Evolutionary conservation across 2,329 filamentous ascomycete genomes (phyloP).

Genomic region (Aureobasidium subglaciale): DNA sequence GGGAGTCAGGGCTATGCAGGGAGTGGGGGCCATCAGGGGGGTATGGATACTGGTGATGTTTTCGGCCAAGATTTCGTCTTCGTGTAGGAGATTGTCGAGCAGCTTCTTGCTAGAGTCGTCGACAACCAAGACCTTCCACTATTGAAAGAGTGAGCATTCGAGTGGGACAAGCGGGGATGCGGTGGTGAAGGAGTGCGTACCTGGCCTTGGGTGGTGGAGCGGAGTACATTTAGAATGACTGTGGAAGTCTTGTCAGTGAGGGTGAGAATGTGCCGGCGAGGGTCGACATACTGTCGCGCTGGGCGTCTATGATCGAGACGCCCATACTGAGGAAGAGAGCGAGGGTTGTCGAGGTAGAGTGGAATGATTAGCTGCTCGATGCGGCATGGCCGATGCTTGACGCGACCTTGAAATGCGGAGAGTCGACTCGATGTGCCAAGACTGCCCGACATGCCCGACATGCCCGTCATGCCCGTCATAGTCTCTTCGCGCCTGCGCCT

Average conservation of each 20-base stretch:
- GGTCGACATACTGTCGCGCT: constrained; percentile 60
- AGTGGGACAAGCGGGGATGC: background rate
- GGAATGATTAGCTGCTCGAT: background rate
- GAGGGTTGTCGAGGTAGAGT: background rate
- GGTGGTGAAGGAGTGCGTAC: constrained; percentile 23
- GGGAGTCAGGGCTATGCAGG: too few species aligned
- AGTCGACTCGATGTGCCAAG: too few species aligned
- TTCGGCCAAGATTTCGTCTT: constrained; percentile 94
- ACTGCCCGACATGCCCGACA: too few species aligned
- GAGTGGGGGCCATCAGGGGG: too few species aligned
- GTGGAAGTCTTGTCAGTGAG: constrained; percentile 29
- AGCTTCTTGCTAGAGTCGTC: constrained; percentile 79
- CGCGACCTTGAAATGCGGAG: background rate
- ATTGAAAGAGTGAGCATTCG: constrained; percentile 8
- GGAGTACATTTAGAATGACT: constrained; percentile 70
- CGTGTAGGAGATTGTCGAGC: constrained; percentile 82
- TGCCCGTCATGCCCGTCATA: too few species aligned
- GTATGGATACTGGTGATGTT: constrained; percentile 78
- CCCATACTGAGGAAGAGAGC: constrained; percentile 54
- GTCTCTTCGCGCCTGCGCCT: too few species aligned
- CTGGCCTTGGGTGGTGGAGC: constrained; percentile 71
- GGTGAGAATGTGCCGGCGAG: background rate
- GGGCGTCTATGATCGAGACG: constrained; percentile 75
- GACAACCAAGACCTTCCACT: constrained; percentile 97
- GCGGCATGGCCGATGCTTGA: too few species aligned